Conservation (phyloP, 352 stramenopile species). For the Pythium brassicae region DNA sequence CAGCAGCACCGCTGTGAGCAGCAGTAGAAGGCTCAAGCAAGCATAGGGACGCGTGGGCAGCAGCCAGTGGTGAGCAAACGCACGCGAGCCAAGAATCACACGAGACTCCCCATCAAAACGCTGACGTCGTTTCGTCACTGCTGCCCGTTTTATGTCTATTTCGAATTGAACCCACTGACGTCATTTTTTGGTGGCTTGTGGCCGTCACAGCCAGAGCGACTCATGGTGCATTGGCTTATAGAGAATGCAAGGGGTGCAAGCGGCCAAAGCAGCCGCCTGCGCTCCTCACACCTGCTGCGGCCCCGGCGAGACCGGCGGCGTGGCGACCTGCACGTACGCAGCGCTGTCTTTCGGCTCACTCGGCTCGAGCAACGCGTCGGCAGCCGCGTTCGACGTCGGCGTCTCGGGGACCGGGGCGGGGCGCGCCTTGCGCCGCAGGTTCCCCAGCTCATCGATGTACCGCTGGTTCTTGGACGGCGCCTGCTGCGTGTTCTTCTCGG, state of each 20-base stretch:
- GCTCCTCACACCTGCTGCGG: background rate
- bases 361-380: background rate
- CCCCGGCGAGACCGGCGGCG: conserved; percentile 7
- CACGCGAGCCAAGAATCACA: no score
- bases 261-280: background rate
- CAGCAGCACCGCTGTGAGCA: no score
- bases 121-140: no score
- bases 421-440: conserved; percentile 26
- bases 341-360: background rate
- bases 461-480: conserved; percentile 34
- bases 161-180: no score
- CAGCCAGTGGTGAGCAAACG: no score
- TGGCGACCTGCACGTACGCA: conserved; percentile 8
- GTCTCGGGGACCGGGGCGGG: background rate
- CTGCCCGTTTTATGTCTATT: no score
- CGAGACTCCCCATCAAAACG: no score
- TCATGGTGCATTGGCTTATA: background rate
- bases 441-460: conserved; percentile 46
- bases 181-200: no score
- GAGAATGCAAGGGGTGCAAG: background rate
- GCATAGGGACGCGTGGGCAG: no score
- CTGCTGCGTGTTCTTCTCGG: conserved; percentile 25
- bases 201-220: no score
- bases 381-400: background rate
- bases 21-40: no score